Base-by-base conservation (phyloP, 2,329 filamentous ascomycete species). In the Tetracladium maxilliforme region DNA sequence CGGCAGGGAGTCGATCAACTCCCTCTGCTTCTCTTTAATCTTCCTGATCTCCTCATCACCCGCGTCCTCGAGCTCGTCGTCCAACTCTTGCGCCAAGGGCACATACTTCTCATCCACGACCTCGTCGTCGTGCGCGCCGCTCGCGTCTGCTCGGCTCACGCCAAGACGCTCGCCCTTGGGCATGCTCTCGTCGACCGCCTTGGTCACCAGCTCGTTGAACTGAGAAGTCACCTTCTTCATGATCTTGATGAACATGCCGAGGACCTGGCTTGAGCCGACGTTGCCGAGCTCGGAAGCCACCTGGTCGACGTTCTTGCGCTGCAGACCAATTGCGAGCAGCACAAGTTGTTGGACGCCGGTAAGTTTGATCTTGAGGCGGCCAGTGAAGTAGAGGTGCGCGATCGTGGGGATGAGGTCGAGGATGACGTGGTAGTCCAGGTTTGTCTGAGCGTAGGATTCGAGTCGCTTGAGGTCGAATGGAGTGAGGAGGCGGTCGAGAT, bases 201-300 rank as follows among this genome's bases (percentile, higher is more conserved):
- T 71, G 21, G 83, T 70, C 4, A 94, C 64, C 1, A 95, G 52
- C 4, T 63, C 57, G 16, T 73, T 69, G 52, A 98, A 90, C 44
- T 86, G 70, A 4, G 67, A 62, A 4, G 79, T 79, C 19, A 93
- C 66, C 56, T 95, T 95, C 36, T 84, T 72, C 31, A 94, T 65
- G 32, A 93, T 78, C 61, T 98, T 98, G 48, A 93, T 82, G 51
- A 98, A 95, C 78, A 95, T 92, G 32, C 87, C 86, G 33, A 98
- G 61, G 4, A 94, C 58, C 54, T 95, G 90, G 22, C 73, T 76
- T 3, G 70, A 65, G 1, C 70, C 70, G 6, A 94, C 54, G 6
- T 64, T 65, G n/a, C n/a, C n/a, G 4, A 93, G 53, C 43, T 98
- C 90, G 33, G 75, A 71, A 33, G 86, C 77, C 7, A 94, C 56